These are phyloP conservation scores for Verticillium longisporum DNA, from an alignment of 2,329 filamentous ascomycete genomes.

Conservation along the genomic window DNA sequence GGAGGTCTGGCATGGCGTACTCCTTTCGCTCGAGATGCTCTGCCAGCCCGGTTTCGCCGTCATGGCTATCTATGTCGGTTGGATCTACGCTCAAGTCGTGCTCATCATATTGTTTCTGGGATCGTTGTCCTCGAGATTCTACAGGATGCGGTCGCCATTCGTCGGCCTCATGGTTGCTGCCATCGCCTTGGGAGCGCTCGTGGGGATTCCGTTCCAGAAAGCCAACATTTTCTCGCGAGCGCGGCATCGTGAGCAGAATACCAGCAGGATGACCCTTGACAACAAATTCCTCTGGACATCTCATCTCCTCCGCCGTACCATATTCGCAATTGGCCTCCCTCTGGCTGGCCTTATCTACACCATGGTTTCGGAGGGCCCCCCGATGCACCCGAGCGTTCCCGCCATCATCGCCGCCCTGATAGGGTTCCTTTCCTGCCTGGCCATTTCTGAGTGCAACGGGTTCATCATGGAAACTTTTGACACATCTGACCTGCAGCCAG, in stretches of 20 bases:
- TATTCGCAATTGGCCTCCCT: slow-evolving; percentile 63
- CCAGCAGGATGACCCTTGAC: slow-evolving; percentile 61
- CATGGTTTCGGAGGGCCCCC: slow-evolving; percentile 55
- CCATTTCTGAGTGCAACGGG: slow-evolving; percentile 69
- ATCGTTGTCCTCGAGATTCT: slow-evolving; percentile 62
- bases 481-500: slow-evolving; percentile 69
- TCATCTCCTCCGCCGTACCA: slow-evolving; percentile 59
- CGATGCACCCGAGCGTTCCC: slow-evolving; percentile 54
- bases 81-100: slow-evolving; percentile 73
- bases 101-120: slow-evolving; percentile 67
- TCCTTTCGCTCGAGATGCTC: slow-evolving; percentile 63
- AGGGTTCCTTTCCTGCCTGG: slow-evolving; percentile 65
- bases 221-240: slow-evolving; percentile 62
- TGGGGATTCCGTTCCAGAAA: slow-evolving; percentile 68
- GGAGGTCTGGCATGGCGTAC: slow-evolving; percentile 64
- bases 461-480: slow-evolving; percentile 78
- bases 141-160: slow-evolving; percentile 54
- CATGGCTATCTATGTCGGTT: slow-evolving; percentile 65
- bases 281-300: slow-evolving; percentile 62
- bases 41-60: slow-evolving; percentile 68
- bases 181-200: slow-evolving; percentile 60
- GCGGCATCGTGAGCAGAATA: slow-evolving; percentile 49
- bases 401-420: slow-evolving; percentile 59
- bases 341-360: slow-evolving; percentile 62
- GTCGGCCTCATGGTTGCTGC: slow-evolving; percentile 62